phyloP scores from a whole-genome alignment of 352 stramenopile genomes.

The Phytopythium helicoides region DNA sequence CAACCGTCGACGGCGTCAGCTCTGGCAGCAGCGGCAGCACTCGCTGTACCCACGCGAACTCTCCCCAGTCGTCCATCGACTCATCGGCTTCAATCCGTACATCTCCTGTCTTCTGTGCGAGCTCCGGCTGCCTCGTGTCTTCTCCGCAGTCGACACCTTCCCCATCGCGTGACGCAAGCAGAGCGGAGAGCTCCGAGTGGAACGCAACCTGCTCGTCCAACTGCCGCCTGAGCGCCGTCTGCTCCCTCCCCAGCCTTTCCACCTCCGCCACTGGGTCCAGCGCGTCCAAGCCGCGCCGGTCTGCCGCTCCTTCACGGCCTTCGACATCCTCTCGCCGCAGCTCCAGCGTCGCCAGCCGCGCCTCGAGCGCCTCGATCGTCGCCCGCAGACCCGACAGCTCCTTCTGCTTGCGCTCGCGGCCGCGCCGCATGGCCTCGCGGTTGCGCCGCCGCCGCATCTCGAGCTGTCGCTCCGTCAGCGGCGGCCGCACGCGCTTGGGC shows the following conservation, averaged over 20 bases:
- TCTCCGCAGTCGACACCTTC: neutral
- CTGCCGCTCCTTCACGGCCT: too few species aligned
- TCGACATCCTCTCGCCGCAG: neutral
- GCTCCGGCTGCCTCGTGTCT: neutral
- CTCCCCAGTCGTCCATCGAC: neutral
- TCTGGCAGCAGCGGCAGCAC: conserved; percentile 8
- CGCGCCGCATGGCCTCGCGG: conserved; percentile 43
- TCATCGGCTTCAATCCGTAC: neutral
- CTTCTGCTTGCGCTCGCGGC: conserved; percentile 19
- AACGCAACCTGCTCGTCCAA: neutral
- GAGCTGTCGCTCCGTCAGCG: conserved; percentile 10
- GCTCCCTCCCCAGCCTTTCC: conserved; percentile 17
- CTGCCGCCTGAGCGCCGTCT: conserved; percentile 10
- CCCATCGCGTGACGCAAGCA: neutral
- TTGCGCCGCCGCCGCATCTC: conserved; percentile 35
- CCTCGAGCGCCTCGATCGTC: neutral
- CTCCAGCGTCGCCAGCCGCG: neutral
- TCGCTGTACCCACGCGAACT: conserved; percentile 7
- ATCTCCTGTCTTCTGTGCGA: neutral
- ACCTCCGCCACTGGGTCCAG: conserved; percentile 7
- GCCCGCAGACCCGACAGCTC: conserved; percentile 17
- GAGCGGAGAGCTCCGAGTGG: neutral
- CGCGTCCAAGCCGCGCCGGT: too few species aligned
- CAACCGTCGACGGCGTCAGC: neutral
- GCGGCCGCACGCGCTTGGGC: neutral